phyloP scores from a whole-genome alignment of 345 rosid genomes.

The Populus deltoides region DNA sequence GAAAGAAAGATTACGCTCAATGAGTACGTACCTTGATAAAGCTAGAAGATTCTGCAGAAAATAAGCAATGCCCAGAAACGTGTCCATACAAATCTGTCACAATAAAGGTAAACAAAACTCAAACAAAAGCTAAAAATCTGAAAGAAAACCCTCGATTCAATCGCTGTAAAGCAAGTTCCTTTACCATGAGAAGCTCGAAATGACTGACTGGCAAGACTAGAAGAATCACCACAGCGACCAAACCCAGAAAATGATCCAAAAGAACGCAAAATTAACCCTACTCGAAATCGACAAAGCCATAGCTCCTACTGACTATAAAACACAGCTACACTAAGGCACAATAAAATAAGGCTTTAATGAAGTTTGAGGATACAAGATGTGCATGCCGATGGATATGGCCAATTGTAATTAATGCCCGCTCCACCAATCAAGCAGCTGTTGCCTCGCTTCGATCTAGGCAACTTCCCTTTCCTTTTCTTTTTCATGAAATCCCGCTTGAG shows the following conservation, averaged over 20 bases:
- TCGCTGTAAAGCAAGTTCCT: background rate
- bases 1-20: background rate
- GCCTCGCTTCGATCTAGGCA: conserved; percentile 97
- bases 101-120: background rate
- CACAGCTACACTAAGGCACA: no score
- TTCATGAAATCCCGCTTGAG: conserved; percentile 91
- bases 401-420: conserved; percentile 73
- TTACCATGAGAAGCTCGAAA: conserved; percentile 22
- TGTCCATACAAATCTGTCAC: conserved; percentile 8
- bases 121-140: background rate
- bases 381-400: conserved; percentile 98
- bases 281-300: conserved; percentile 49
- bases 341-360: no score
- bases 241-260: conserved; percentile 33
- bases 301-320: background rate
- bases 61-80: conserved; percentile 16
- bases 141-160: background rate
- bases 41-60: conserved; percentile 15
- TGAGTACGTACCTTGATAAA: conserved; percentile 22
- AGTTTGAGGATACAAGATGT: no score
- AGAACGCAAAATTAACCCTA: conserved; percentile 26
- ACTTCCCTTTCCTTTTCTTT: conserved; percentile 92
- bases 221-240: conserved; percentile 12
- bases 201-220: background rate
- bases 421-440: conserved; percentile 96